phyloP scores from a whole-genome alignment of 768 basidiomycete species.

The Lactarius evosmus region DNA sequence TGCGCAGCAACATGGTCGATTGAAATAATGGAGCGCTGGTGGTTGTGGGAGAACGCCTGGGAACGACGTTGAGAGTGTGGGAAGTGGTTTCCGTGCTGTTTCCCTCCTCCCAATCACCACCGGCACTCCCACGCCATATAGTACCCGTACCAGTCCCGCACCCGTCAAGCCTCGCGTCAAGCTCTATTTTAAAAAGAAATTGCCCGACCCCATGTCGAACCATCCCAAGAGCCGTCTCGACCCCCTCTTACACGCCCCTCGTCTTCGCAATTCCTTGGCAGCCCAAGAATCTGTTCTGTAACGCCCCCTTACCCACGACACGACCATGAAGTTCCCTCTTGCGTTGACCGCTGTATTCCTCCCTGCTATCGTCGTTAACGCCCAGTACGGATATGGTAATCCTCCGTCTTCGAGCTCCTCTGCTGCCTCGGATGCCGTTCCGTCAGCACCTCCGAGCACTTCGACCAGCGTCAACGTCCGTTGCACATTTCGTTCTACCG shows the following conservation, averaged over 20 bases:
- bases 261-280: neutral
- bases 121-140: neutral
- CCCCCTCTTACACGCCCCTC: neutral
- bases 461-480: constrained; percentile 27
- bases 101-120: neutral
- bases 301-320: neutral
- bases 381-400: constrained; percentile 41
- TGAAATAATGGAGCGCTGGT: neutral
- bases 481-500: neutral
- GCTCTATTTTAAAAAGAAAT: constrained; percentile 3
- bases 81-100: neutral
- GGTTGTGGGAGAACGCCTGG: constrained; percentile 2
- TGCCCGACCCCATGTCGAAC: neutral
- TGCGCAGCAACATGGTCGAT: neutral
- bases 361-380: constrained; percentile 38
- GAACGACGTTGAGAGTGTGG: neutral
- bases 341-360: constrained; percentile 34
- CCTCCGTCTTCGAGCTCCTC: constrained; percentile 25
- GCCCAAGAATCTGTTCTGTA: neutral
- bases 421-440: constrained; percentile 32
- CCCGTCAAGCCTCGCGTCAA: neutral
- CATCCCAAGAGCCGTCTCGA: neutral
- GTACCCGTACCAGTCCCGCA: no score
- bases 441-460: constrained; percentile 32
- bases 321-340: constrained; percentile 36